These are phyloP conservation scores for Xerocomus minutiporus DNA, from an alignment of 1,284 basidiomycete species.

Conservation along the genomic window DNA sequence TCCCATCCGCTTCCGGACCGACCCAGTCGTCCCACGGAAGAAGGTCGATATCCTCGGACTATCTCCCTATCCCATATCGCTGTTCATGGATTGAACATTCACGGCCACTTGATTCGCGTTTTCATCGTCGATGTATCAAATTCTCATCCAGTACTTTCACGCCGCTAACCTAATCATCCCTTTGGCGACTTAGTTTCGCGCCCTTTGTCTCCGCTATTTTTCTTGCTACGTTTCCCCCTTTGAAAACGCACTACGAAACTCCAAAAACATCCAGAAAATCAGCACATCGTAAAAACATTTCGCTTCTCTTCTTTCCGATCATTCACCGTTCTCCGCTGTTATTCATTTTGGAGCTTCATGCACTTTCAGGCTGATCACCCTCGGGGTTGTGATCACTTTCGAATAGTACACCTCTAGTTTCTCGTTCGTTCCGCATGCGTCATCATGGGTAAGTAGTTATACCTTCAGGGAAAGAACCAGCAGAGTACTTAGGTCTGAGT, in stretches of 20 bases:
- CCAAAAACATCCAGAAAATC: slow-evolving; percentile 49
- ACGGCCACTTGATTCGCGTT: slow-evolving; percentile 23
- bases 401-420: slow-evolving; percentile 22
- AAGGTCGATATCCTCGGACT: slow-evolving; percentile 34
- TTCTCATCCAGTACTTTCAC: slow-evolving; percentile 32
- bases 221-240: slow-evolving; percentile 33
- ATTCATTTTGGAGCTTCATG: slow-evolving; percentile 30
- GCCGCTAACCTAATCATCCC: slow-evolving; percentile 34
- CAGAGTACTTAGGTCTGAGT: slow-evolving; percentile 22
- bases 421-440: slow-evolving; percentile 22
- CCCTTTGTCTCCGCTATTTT: slow-evolving; percentile 30
- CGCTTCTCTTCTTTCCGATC: slow-evolving; percentile 22
- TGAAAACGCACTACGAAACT: slow-evolving; percentile 37
- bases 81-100: slow-evolving; percentile 39
- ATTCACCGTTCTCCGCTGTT: slow-evolving; percentile 15
- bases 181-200: slow-evolving; percentile 32
- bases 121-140: slow-evolving; percentile 32
- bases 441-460: slow-evolving; percentile 44
- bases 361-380: slow-evolving; percentile 3
- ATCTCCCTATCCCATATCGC: slow-evolving; percentile 27
- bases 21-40: slow-evolving; percentile 23
- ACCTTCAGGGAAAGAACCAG: slow-evolving; percentile 12
- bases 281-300: slow-evolving; percentile 44
- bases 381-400: slow-evolving; percentile 17
- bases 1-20: slow-evolving; percentile 17